Evolutionary conservation across 1,284 basidiomycete genomes (phyloP).

Genomic region (Cutaneotrichosporon sp.): DNA sequence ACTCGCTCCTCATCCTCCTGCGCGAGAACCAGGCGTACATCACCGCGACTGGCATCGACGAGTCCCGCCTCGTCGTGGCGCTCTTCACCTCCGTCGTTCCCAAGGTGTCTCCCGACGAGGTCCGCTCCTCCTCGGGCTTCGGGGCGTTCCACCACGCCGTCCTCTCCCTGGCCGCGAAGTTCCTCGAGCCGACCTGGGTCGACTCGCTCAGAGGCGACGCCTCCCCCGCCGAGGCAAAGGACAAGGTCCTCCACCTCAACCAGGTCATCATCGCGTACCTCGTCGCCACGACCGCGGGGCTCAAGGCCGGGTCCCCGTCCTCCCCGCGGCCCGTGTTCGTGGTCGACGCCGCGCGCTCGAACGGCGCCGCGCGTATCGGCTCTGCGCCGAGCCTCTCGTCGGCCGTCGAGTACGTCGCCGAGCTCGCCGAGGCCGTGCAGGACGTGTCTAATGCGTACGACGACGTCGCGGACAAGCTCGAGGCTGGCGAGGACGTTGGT

Average conservation of each 20-base stretch:
- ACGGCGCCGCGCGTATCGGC: constrained; percentile 24
- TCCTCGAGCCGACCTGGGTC: constrained; percentile 69
- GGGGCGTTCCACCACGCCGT: constrained; percentile 81
- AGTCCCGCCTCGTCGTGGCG: constrained; percentile 56
- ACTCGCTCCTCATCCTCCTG: constrained; percentile 56
- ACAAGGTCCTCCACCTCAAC: constrained; percentile 40
- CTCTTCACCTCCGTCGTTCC: constrained; percentile 56
- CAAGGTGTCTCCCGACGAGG: constrained; percentile 59
- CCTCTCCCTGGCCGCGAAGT: constrained; percentile 71
- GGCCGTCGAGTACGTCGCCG: constrained; percentile 38
- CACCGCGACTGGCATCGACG: constrained; percentile 54
- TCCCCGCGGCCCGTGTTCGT: constrained; percentile 40
- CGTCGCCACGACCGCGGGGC: constrained; percentile 33
- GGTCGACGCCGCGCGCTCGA: constrained; percentile 35
- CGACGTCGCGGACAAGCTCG: constrained; percentile 30
- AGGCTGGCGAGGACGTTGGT: constrained; percentile 29
- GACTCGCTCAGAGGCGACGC: too few relatives aligned
- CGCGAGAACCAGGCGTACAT: constrained; percentile 53
- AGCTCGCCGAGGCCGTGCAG: constrained; percentile 37
- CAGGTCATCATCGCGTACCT: constrained; percentile 46
- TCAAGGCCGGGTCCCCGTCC: constrained; percentile 38
- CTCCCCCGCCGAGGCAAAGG: constrained; percentile 7
- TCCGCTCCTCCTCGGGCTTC: constrained; percentile 71
- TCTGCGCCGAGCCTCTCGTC: constrained; percentile 40
- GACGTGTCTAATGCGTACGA: constrained; percentile 39